Evolutionary conservation across 2,329 filamentous ascomycete genomes (phyloP).

Genomic region (Cladosporium sp.): DNA sequence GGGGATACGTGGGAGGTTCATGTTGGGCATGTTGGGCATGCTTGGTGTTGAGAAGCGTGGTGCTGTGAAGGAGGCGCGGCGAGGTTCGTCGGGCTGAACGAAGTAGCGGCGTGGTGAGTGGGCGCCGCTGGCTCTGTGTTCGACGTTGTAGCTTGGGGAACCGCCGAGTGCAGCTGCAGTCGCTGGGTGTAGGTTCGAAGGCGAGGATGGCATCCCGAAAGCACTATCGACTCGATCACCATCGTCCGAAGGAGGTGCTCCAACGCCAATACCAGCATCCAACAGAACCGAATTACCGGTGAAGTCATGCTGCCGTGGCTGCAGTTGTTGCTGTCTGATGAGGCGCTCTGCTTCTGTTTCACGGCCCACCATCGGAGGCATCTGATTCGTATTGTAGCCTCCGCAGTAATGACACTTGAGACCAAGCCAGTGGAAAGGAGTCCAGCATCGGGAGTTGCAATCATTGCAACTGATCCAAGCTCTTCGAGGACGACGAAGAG

Average conservation of each 20-base stretch:
- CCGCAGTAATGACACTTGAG: conserved; percentile 73
- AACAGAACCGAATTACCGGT: conserved; percentile 37
- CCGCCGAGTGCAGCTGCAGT: conserved; percentile 18
- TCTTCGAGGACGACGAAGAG: conserved; percentile 38
- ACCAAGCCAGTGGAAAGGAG: conserved; percentile 91
- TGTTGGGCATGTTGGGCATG: conserved; percentile 30
- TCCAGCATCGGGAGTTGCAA: conserved; percentile 82
- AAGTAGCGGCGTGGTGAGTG: conserved; percentile 36
- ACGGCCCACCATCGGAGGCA: conserved; percentile 44
- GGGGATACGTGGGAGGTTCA: conserved; percentile 21
- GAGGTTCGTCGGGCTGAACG: conserved; percentile 31
- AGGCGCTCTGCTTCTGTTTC: conserved; percentile 37
- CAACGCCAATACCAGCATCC: conserved; percentile 35
- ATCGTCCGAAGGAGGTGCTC: conserved; percentile 19
- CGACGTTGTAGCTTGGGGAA: conserved; percentile 24
- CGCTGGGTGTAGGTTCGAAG: conserved; percentile 20
- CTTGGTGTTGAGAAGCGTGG: conserved; percentile 32
- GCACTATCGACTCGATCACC: conserved; percentile 23
- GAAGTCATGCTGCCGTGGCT: conserved; percentile 37
- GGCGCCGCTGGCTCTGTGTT: conserved; percentile 24
- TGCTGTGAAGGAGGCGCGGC: conserved; percentile 21
- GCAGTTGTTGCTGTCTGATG: conserved; percentile 31
- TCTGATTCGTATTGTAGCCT: conserved; percentile 54
- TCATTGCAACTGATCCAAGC: conserved; percentile 93
- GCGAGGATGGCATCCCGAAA: conserved; percentile 25